These are phyloP conservation scores for Gossypium gossypioides DNA, from an alignment of 441 rosid genomes.

Conservation along the genomic window DNA sequence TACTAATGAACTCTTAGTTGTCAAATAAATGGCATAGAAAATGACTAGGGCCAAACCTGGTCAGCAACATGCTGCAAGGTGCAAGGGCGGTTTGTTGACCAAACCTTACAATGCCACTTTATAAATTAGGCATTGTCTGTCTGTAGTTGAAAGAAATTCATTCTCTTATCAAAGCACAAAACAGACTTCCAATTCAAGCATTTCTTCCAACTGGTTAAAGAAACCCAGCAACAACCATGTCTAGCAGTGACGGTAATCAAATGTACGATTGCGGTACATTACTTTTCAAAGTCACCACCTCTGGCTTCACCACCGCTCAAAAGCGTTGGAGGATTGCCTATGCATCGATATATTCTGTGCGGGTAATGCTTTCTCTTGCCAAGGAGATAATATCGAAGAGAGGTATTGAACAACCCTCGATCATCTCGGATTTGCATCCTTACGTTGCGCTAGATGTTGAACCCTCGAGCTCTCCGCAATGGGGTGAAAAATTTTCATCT, in stretches of 20 bases:
- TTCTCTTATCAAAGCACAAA: neutral
- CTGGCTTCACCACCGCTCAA: conserved; percentile 1
- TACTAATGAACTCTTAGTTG: no score
- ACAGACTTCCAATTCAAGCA: neutral
- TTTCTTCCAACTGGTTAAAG: neutral
- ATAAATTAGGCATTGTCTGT: neutral
- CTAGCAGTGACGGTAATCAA: neutral
- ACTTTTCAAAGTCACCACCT: neutral
- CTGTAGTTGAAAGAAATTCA: neutral
- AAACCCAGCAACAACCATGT: conserved; percentile 1
- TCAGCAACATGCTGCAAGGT: neutral
- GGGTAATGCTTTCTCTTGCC: neutral
- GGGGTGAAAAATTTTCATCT: neutral
- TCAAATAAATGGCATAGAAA: neutral
- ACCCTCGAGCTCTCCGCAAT: neutral
- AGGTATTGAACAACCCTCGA: neutral
- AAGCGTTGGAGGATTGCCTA: conserved; percentile 7
- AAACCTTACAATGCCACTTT: neutral
- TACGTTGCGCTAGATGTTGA: neutral
- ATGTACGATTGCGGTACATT: neutral
- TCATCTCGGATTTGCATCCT: neutral
- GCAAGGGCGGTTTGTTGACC: neutral
- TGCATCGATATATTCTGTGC: conserved; percentile 1
- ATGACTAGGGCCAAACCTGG: neutral
- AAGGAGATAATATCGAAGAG: neutral